Evolutionary conservation across 73 alveolate genomes (phyloP).

Genomic region (Symbiodinium natans): DNA sequence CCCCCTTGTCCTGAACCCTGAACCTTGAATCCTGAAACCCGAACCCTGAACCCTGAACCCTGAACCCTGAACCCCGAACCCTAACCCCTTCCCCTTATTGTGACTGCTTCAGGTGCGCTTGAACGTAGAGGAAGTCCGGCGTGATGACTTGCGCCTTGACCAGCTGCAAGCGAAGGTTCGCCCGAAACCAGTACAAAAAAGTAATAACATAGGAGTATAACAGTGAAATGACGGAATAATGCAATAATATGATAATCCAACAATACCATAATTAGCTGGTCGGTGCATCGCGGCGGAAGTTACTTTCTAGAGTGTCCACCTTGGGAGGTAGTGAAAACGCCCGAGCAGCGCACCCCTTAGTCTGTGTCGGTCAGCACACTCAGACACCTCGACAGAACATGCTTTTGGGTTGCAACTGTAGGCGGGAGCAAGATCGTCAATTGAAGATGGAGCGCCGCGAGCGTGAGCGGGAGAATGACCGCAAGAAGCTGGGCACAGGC

Average conservation of each 20-base stretch:
- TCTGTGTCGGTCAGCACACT: not conserved
- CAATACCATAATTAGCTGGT: no score
- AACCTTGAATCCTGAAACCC: no score
- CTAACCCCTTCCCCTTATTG: not conserved
- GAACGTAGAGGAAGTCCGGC: constrained; percentile 65
- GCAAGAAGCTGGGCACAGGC: constrained; percentile 15
- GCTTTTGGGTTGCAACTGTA: no score
- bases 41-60: no score
- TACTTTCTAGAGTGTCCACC: not conserved
- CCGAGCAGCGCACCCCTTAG: not conserved
- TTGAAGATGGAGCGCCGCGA: constrained; percentile 8
- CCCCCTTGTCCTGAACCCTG: not conserved
- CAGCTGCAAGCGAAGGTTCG: constrained; percentile 49
- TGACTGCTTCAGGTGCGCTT: constrained; percentile 45
- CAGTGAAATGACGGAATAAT: no score
- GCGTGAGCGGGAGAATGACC: not conserved
- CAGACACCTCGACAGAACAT: no score
- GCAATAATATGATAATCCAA: no score
- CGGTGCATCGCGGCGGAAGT: not conserved
- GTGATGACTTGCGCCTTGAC: constrained; percentile 76
- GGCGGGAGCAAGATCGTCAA: not conserved
- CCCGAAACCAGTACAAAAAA: no score
- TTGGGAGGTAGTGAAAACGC: not conserved
- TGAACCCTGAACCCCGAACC: no score
- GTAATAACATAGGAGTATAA: no score